Evolutionary conservation across 129 eudicot genomes (phyloP).

Genomic region (Chrysanthemum makinoi): DNA sequence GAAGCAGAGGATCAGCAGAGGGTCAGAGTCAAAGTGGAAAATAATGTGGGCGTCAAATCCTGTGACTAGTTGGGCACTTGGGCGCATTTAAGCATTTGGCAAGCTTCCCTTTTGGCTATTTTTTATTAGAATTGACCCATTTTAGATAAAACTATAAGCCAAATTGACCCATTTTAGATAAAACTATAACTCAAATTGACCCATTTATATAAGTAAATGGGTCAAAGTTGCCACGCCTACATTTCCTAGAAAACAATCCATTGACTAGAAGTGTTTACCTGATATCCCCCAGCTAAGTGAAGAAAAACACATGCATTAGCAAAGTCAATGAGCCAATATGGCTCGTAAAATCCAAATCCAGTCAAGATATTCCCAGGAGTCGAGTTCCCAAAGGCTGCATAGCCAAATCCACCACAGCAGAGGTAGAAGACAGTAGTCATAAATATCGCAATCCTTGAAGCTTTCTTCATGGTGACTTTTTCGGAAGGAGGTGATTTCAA

Average conservation of each 20-base stretch:
- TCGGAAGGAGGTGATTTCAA: constrained; percentile 65
- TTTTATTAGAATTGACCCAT: too few species aligned
- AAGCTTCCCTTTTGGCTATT: too few species aligned
- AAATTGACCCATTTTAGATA: neutral
- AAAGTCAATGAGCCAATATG: constrained; percentile 75
- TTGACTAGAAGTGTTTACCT: constrained; percentile 41
- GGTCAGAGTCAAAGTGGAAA: too few species aligned
- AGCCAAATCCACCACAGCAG: constrained; percentile 80
- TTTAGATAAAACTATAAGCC: neutral
- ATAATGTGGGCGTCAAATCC: too few species aligned
- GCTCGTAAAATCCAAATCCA: constrained; percentile 88
- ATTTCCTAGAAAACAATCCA: neutral
- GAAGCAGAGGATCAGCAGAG: too few species aligned
- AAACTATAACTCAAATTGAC: neutral
- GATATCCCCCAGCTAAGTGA: constrained; percentile 84
- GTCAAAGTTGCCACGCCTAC: too few species aligned
- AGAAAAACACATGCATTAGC: constrained; percentile 78
- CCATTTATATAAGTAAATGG: neutral
- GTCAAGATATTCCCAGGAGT: constrained; percentile 87
- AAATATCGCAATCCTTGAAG: constrained; percentile 47
- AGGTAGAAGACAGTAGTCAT: constrained; percentile 68
- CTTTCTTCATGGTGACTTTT: constrained; percentile 67
- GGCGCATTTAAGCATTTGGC: too few species aligned
- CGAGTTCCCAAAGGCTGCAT: constrained; percentile 77
- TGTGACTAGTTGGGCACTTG: too few species aligned